phyloP scores from a whole-genome alignment of 202 grass and related monocot genomes.

The Cymbopogon flexuosus region DNA sequence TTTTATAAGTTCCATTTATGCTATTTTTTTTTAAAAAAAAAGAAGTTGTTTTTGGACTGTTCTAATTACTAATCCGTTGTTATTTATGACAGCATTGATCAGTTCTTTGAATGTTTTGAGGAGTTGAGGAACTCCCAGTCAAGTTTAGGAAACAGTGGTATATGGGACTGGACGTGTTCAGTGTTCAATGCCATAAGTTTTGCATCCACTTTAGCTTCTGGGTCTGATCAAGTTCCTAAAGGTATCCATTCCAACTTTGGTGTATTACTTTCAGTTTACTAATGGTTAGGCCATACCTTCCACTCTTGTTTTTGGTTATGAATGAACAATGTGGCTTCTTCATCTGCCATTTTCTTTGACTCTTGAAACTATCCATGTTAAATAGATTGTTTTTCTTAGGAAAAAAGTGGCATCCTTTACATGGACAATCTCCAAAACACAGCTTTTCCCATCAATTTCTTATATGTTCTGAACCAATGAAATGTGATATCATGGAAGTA shows the following conservation, averaged over 20 bases:
- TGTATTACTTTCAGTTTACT: conserved; percentile 17
- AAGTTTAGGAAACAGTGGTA: conserved; percentile 64
- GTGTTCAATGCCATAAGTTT: conserved; percentile 92
- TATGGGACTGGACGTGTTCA: conserved; percentile 99
- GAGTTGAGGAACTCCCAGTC: conserved; percentile 83
- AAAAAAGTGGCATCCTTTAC: background rate
- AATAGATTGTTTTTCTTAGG: background rate
- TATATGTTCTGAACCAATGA: background rate
- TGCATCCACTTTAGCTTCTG: conserved; percentile 92
- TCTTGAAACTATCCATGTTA: conserved; percentile 16
- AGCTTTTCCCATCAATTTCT: background rate
- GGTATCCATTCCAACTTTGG: conserved; percentile 42
- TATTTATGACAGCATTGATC: conserved; percentile 81
- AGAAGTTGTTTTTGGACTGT: background rate
- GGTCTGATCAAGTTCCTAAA: conserved; percentile 72
- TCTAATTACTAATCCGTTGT: conserved; percentile 30
- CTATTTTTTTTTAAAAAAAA: background rate
- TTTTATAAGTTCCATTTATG: conserved; percentile 1
- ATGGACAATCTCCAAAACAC: background rate
- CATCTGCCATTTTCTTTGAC: conserved; percentile 2
- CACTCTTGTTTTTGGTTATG: conserved; percentile 12
- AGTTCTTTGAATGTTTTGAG: conserved; percentile 99
- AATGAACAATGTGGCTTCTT: conserved; percentile 10
- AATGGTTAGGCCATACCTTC: background rate
- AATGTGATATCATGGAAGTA: background rate